Evolutionary conservation across 1,284 basidiomycete genomes (phyloP), one percentile per base, ranked within the genome.

Genomic region (Sanghuangporus sanghuang): DNA sequence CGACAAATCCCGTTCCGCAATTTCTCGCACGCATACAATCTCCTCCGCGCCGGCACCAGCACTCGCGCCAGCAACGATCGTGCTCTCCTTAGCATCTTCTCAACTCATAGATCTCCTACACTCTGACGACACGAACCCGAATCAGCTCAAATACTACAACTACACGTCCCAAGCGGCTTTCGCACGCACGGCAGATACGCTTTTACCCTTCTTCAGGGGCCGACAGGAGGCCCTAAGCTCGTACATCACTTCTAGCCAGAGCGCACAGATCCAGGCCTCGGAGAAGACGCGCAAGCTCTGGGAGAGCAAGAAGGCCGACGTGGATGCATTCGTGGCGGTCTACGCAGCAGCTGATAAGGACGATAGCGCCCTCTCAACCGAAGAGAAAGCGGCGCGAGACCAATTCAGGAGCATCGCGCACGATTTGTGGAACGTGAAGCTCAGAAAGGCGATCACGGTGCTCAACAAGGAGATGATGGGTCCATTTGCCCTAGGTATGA

Each of bases 41-140:
- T 90, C 86, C 0, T 72, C 76, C 16, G 84, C 85, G 2, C 92
- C 93, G 0, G 90, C 93, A 0, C 92, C 92, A 0, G 79, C 85
- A 0, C 78, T 96, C 11, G 80, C 89, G 1, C 93, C 93, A 0
- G 90, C 92, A 0, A 95, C 93, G 0, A 85, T 94, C 64, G 88
- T 87, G 7, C 87, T 87, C 70, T 77, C 79, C 65, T 75, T 80
- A 4, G 74, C 79, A 5, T 85, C 83, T 54, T 85, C 84, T 64
- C 75, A 76, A 23, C 80, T 95, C 66, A 85, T 94, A 66, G 80
- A 82, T 0, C 75, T 92, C 1, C 74, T 86, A 12, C 90, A 94
- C 70, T 80, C 83, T 1, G 78, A 79, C 3, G 74, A 74, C 1
- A 83, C 78, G 0, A 77, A 83, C 66, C 86, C 86, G 6, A 82